A percentile compares a stretch with the other conserved stretches of the same genome.
phyloP scores from a whole-genome alignment of 2,329 filamentous ascomycete genomes.

The Purpureocillium lavendulum region DNA sequence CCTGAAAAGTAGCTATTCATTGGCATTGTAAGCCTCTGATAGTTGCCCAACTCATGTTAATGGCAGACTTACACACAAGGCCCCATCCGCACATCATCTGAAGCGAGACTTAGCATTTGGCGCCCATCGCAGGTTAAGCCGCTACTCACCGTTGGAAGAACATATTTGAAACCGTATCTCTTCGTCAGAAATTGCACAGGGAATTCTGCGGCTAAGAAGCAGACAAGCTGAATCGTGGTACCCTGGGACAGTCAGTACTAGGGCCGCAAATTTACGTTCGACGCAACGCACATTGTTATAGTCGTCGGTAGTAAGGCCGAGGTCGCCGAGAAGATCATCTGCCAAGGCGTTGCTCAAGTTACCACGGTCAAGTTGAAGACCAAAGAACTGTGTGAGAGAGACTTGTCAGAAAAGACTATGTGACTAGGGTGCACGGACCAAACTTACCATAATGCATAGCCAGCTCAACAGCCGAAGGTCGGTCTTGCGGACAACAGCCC shows the following conservation, averaged over 20 bases:
- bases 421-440: no score
- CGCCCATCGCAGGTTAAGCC: no score
- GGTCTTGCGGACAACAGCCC: slow-evolving; percentile 43
- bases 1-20: slow-evolving; percentile 31
- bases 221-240: slow-evolving; percentile 46
- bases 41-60: no score
- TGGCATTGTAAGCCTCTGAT: no score
- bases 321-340: slow-evolving; percentile 51
- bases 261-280: no score
- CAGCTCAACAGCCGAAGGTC: slow-evolving; percentile 31
- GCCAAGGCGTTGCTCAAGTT: slow-evolving; percentile 55
- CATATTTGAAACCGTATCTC: slow-evolving; percentile 45
- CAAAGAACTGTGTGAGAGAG: slow-evolving; percentile 39
- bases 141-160: slow-evolving; percentile 36
- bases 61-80: no score
- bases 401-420: background rate
- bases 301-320: slow-evolving; percentile 37
- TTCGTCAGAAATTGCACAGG: slow-evolving; percentile 51
- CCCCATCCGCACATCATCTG: no score
- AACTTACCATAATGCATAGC: slow-evolving; percentile 32
- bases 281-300: slow-evolving; percentile 39
- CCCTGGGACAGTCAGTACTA: slow-evolving; percentile 18
- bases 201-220: slow-evolving; percentile 47
- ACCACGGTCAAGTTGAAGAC: slow-evolving; percentile 54
- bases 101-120: no score